phyloP scores from a whole-genome alignment of 306 rosid species.

The Arachis hypogaea region DNA sequence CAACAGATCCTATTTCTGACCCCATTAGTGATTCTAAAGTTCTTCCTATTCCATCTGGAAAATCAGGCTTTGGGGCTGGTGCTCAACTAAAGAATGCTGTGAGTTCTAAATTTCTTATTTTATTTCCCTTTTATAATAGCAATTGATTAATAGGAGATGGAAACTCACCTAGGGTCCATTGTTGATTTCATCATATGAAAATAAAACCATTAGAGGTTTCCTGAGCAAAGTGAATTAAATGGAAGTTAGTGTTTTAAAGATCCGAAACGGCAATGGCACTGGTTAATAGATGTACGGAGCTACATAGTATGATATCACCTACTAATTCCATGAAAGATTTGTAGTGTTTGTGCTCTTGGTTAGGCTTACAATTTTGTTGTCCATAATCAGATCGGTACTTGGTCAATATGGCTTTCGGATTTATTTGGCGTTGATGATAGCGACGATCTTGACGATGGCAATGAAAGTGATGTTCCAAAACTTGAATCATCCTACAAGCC shows the following conservation, averaged over 20 bases:
- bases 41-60: slow-evolving; percentile 89
- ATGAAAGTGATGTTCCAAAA: slow-evolving; percentile 47
- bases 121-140: too few relatives aligned
- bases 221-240: not conserved
- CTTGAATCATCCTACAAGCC: slow-evolving; percentile 64
- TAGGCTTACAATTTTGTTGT: slow-evolving; percentile 28
- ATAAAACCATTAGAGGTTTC: slow-evolving; percentile 2
- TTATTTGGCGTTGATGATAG: slow-evolving; percentile 78
- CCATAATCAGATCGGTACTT: slow-evolving; percentile 75
- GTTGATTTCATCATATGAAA: too few relatives aligned
- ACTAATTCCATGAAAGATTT: slow-evolving; percentile 35
- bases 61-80: slow-evolving; percentile 88
- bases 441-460: slow-evolving; percentile 50
- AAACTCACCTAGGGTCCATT: too few relatives aligned
- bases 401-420: slow-evolving; percentile 91
- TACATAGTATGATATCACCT: too few relatives aligned
- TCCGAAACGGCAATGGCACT: not conserved
- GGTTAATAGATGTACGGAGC: not conserved
- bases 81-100: slow-evolving; percentile 91
- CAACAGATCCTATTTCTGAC: slow-evolving; percentile 92
- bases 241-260: not conserved
- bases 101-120: slow-evolving; percentile 42
- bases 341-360: slow-evolving; percentile 26
- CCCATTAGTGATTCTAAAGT: slow-evolving; percentile 89
- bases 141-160: too few relatives aligned